A percentile compares a stretch with the other conserved stretches of the same genome.
Evolutionary conservation across 768 basidiomycete genomes (phyloP).

Genomic region (Epithele typhae): DNA sequence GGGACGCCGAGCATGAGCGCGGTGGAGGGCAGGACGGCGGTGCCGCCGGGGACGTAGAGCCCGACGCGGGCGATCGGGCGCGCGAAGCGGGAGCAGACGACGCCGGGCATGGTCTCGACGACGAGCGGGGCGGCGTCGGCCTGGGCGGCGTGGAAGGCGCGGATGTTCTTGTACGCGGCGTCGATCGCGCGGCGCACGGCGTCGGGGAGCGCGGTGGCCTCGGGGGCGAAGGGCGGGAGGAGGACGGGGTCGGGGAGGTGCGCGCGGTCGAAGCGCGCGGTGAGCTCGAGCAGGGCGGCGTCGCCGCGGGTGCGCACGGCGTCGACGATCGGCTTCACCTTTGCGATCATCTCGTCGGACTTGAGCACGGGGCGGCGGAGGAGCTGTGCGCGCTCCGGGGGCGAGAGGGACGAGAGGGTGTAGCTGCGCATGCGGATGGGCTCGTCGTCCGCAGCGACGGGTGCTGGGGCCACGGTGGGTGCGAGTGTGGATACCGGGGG

Average conservation of each 20-base stretch:
- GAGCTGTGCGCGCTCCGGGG: conserved; percentile 57
- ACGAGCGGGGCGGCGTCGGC: conserved; percentile 61
- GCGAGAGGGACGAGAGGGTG: conserved; percentile 45
- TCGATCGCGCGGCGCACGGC: conserved; percentile 81
- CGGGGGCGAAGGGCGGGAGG: conserved; percentile 72
- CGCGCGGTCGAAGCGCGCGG: conserved; percentile 90
- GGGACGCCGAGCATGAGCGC: conserved; percentile 98
- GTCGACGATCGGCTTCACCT: conserved; percentile 92
- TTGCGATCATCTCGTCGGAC: conserved; percentile 83
- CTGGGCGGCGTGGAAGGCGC: conserved; percentile 89
- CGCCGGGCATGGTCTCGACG: conserved; percentile 98
- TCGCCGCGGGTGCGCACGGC: conserved; percentile 84
- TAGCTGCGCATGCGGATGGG: conserved; percentile 78
- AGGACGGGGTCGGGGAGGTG: conserved; percentile 64
- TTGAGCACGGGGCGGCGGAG: conserved; percentile 88
- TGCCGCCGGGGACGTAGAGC: conserved; percentile 95
- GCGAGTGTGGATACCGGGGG: conserved; percentile 18
- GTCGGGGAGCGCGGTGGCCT: conserved; percentile 55
- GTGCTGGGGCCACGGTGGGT: conserved; percentile 19
- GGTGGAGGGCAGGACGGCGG: conserved; percentile 92
- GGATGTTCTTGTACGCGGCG: conserved; percentile 85
- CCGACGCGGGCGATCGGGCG: conserved; percentile 95
- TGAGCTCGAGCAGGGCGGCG: conserved; percentile 78
- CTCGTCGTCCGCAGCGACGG: conserved; percentile 28
- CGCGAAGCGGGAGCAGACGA: conserved; percentile 92